Evolutionary conservation across 2,329 filamentous ascomycete genomes (phyloP).

Genomic region (Diaporthe longicolla): DNA sequence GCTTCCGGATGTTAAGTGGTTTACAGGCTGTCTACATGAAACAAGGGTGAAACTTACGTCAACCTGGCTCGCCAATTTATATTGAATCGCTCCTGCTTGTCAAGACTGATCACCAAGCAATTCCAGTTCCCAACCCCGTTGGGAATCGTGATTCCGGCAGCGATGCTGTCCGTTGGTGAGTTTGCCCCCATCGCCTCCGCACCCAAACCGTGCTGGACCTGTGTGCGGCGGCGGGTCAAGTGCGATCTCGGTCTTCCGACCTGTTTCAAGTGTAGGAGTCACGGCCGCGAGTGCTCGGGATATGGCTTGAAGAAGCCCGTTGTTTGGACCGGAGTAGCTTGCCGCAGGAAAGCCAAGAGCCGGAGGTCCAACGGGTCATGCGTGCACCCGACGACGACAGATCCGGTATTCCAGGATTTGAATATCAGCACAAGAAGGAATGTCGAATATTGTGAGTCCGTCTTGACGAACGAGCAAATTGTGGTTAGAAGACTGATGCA

Average conservation of each 20-base stretch:
- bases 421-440: neutral
- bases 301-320: neutral
- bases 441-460: conserved; percentile 13
- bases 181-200: neutral
- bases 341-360: neutral
- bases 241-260: conserved; percentile 40
- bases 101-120: neutral
- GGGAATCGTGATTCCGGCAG: too few species aligned
- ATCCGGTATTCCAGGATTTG: conserved; percentile 13
- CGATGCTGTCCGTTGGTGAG: neutral
- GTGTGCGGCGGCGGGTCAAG: conserved; percentile 39
- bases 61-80: neutral
- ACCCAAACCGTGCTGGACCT: conserved; percentile 41
- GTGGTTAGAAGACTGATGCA: neutral
- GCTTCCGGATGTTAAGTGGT: neutral
- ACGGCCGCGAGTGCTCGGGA: conserved; percentile 33
- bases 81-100: neutral
- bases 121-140: neutral
- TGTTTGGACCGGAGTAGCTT: conserved; percentile 6
- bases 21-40: neutral
- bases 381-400: neutral
- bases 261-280: conserved; percentile 40
- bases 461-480: neutral
- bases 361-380: neutral
- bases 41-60: conserved; percentile 1